These are phyloP conservation scores for Fusarium protoensiforme DNA, from an alignment of 2,329 filamentous ascomycete genomes.

Conservation along the genomic window DNA sequence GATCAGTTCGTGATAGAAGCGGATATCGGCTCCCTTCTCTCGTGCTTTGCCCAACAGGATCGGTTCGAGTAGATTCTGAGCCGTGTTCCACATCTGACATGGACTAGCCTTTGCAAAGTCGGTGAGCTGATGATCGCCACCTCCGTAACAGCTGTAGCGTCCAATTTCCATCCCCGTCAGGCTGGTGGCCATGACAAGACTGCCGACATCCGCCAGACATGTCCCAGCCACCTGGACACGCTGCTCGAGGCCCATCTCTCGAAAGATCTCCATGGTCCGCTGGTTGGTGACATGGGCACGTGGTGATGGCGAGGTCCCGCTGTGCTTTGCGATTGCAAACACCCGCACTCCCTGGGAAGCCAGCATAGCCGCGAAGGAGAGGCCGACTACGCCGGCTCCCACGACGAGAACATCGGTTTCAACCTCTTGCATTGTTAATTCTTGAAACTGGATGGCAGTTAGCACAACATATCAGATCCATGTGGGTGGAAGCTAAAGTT, in stretches of 20 bases:
- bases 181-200: conserved; percentile 23
- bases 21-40: conserved; percentile 18
- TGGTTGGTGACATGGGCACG: conserved; percentile 26
- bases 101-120: conserved; percentile 27
- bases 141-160: conserved; percentile 22
- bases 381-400: conserved; percentile 15
- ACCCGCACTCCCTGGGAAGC: neutral
- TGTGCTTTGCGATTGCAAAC: conserved; percentile 23
- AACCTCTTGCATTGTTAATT: conserved; percentile 2
- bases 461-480: neutral
- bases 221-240: conserved; percentile 9
- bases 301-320: conserved; percentile 15
- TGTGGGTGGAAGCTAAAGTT: neutral
- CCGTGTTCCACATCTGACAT: conserved; percentile 13
- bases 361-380: conserved; percentile 13
- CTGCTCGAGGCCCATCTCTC: conserved; percentile 18
- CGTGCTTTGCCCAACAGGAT: conserved; percentile 2
- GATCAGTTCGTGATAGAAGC: conserved; percentile 23
- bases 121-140: conserved; percentile 15
- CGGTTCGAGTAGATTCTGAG: conserved; percentile 14
- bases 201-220: conserved; percentile 4
- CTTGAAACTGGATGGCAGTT: neutral
- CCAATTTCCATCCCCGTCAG: conserved; percentile 18
- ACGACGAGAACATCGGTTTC: conserved; percentile 21
- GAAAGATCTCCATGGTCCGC: conserved; percentile 24